These are phyloP conservation scores for Exophiala mesophila DNA, from an alignment of 2,329 filamentous ascomycete genomes.

Conservation along the genomic window DNA sequence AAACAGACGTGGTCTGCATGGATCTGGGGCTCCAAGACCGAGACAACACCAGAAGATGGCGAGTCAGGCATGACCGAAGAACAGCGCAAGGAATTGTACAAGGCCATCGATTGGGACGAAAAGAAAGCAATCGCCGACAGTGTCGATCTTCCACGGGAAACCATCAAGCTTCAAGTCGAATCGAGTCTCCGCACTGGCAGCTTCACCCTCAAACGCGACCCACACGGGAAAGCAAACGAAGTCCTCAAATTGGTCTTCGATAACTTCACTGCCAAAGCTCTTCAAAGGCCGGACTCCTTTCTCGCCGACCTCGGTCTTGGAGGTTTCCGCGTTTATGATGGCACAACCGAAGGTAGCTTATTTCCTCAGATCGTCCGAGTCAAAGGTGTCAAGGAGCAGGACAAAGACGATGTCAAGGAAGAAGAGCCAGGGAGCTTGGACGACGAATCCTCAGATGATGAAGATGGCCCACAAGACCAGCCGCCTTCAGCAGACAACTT, in stretches of 20 bases:
- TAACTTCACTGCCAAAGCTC: constrained; percentile 81
- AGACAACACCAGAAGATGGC: constrained; percentile 55
- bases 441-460: constrained; percentile 28
- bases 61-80: constrained; percentile 89
- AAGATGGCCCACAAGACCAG: constrained; percentile 34
- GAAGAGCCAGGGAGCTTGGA: constrained; percentile 37
- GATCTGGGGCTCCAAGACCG: constrained; percentile 78
- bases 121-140: constrained; percentile 83
- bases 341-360: constrained; percentile 82
- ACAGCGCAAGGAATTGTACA: constrained; percentile 92
- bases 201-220: constrained; percentile 85
- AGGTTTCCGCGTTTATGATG: constrained; percentile 89
- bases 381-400: constrained; percentile 69
- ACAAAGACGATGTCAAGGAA: constrained; percentile 47
- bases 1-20: constrained; percentile 85
- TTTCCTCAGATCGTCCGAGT: constrained; percentile 95
- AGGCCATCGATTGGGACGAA: constrained; percentile 97
- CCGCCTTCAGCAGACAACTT: constrained; percentile 66
- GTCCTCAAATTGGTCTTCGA: constrained; percentile 91
- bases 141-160: constrained; percentile 84
- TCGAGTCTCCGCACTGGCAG: constrained; percentile 91
- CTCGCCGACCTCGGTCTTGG: constrained; percentile 85
- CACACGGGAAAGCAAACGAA: constrained; percentile 71
- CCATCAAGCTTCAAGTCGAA: constrained; percentile 87
- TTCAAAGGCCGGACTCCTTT: constrained; percentile 87